Evolutionary conservation across 1,139 yeast genomes (phyloP).

Genomic region (Taiozyma onychis): DNA sequence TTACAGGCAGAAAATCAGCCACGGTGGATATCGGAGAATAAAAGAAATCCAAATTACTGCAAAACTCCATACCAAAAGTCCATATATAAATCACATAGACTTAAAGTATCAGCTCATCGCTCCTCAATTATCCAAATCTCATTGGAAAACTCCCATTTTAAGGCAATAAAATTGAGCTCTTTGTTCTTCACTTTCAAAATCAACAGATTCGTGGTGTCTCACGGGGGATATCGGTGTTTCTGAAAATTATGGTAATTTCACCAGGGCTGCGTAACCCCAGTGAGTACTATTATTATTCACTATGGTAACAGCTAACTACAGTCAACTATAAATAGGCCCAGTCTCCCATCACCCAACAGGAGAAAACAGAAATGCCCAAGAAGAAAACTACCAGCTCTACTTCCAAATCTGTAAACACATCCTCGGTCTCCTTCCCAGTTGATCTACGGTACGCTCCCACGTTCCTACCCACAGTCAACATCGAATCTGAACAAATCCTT

Average conservation of each 20-base stretch:
- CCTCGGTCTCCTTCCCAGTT: constrained; percentile 1
- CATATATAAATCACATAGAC: background rate
- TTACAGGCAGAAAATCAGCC: background rate
- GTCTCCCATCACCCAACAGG: no score
- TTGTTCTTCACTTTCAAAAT: background rate
- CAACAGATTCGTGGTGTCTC: background rate
- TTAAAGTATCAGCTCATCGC: background rate
- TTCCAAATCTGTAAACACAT: background rate
- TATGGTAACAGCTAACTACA: no score
- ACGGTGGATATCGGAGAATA: background rate
- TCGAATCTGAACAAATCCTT: constrained; percentile 36
- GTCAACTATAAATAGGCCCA: no score
- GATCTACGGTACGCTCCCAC: constrained; percentile 3
- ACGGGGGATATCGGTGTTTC: background rate
- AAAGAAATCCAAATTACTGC: background rate
- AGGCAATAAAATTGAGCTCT: background rate
- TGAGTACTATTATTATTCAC: no score
- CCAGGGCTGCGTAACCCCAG: no score
- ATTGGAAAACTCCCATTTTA: background rate
- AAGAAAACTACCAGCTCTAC: background rate
- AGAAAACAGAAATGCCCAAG: background rate
- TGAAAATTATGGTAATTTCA: background rate
- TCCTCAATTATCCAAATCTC: background rate
- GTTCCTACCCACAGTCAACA: constrained; percentile 3
- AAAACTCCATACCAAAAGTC: background rate